Base-by-base conservation (phyloP, 306 rosid species). In the Ceratonia siliqua region DNA sequence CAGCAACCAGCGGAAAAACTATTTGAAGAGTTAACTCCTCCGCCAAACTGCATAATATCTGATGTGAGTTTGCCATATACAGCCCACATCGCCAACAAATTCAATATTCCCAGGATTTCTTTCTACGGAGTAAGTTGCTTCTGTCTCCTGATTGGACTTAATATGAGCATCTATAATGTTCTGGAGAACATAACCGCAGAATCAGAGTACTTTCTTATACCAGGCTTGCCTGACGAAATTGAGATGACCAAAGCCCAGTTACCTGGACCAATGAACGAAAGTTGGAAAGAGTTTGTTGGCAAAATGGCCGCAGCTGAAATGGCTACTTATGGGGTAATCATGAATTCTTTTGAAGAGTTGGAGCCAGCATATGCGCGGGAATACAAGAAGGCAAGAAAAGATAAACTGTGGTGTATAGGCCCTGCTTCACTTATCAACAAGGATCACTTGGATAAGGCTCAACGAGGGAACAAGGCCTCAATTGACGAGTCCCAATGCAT, bases 1-100 rank as follows among this genome's bases (percentile, higher is more conserved):
- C 84, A 79, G 8, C 53, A 79, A 17, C 85, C 81, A 1, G 89
- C 81, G 0, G 88, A 84, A 22, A 39, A 76, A 9, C 10, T 80
- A 62, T 81, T 89, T 6, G 20, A 67, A 2, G 64, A 58, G 12
- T 73, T 91, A 0, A 67, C 33, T n/a, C 91, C 90, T 0, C 72
- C 49, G 8, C 97, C 97, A 14, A 70, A 52, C 68, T 87, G 89
- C 84, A 84, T 91, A n/a, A 84, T 90, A 53, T 87, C 96, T 18
- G 92, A 88, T 48, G 64, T 81, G 24, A 0, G 84, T 30, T 61
- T 92, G 41, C 81, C 91, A 2, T 92, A 87, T 78, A 86, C 91
- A 13, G 64, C 88, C 32, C 32, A 79, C 30, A 77, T 92, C 20
- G 86, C 90, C 12, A 42, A 9, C 12, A 82, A 73, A 49, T 80